Evolutionary conservation across 768 basidiomycete species (phyloP).

Genomic region (Suillus sp.): DNA sequence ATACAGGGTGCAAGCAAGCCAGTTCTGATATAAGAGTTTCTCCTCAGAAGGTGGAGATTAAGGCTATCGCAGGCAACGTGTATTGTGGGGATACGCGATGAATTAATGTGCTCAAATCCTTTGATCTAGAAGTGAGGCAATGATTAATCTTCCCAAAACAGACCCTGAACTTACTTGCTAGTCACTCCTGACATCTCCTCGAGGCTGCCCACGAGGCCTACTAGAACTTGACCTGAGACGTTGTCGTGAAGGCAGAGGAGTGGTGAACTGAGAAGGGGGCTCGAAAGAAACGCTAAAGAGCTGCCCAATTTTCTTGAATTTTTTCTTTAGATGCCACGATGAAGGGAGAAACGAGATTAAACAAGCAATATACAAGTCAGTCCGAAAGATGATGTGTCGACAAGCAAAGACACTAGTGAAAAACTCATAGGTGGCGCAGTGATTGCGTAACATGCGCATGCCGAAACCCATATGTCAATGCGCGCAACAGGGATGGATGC

Average conservation of each 20-base stretch:
- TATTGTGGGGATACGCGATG: slow-evolving; percentile 74
- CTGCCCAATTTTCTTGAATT: no score
- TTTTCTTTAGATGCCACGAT: no score
- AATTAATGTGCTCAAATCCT: slow-evolving; percentile 66
- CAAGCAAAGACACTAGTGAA: no score
- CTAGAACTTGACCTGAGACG: slow-evolving; percentile 74
- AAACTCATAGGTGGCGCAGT: no score
- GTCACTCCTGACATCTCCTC: slow-evolving; percentile 19
- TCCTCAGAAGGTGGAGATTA: slow-evolving; percentile 71
- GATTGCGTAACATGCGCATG: no score
- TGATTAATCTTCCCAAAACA: not conserved
- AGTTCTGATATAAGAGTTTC: slow-evolving; percentile 56
- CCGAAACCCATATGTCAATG: no score
- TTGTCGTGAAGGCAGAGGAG: slow-evolving; percentile 91
- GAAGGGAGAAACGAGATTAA: slow-evolving; percentile 35
- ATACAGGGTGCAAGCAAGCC: slow-evolving; percentile 88
- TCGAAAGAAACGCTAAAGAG: no score
- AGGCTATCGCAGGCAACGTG: slow-evolving; percentile 58
- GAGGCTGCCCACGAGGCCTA: slow-evolving; percentile 71
- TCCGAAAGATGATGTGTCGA: no score
- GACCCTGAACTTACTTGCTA: not conserved
- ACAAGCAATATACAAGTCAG: slow-evolving; percentile 47
- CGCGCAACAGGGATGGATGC: no score
- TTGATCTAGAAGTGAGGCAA: slow-evolving; percentile 47
- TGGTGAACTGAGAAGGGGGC: slow-evolving; percentile 36